Base-by-base conservation (phyloP, 177 flowering plant species). In the Vitis hybrid region DNA sequence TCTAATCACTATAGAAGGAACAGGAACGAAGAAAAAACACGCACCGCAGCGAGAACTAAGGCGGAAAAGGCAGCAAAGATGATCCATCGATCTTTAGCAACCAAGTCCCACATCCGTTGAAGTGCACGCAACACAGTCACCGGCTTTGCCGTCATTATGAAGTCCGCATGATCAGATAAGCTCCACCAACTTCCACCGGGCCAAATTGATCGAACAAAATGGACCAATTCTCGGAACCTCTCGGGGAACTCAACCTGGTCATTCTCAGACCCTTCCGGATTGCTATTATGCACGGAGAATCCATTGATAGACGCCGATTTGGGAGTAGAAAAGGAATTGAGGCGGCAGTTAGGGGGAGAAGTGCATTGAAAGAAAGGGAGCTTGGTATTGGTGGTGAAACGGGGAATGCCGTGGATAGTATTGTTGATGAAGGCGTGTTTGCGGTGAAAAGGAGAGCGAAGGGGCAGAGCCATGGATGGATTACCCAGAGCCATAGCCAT, bases 111-210 rank as follows among this genome's bases (percentile, higher is more conserved):
- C 95, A 93, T 93, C 74, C 90, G 75, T 32, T 72, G 14, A 34
- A 93, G 88, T 15, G 98, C 97, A 56, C 78, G 74, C 69, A 78
- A 56, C 51, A 89, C 85, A 3, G 95, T 88, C 30, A 93, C 97
- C 21, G 94, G 90, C 70, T 87, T 80, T 9, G 83, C 89, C 30
- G 55, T 5, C 30, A 74, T 11, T 3, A 68, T 75, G 30, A 80
- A 67, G 17, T 83, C 82, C 3, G 75, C 83, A 6, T 86, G 79
- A 4, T 79, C 75, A 5, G 83, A 72, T 26, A 93, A 74, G 77
- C 75, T 76, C 98, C 98, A 93, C 95, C 95, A 93, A 11, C 81
- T 80, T 17, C 98, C 98, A n/a, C 97, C 95, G 3, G 97, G 95
- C 56, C 84, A 52, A 2, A 91, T 19, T 15, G 90, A 77, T 34